Conservation (phyloP, 2,329 filamentous ascomycete species). For the Pseudogymnoascus destructans region DNA sequence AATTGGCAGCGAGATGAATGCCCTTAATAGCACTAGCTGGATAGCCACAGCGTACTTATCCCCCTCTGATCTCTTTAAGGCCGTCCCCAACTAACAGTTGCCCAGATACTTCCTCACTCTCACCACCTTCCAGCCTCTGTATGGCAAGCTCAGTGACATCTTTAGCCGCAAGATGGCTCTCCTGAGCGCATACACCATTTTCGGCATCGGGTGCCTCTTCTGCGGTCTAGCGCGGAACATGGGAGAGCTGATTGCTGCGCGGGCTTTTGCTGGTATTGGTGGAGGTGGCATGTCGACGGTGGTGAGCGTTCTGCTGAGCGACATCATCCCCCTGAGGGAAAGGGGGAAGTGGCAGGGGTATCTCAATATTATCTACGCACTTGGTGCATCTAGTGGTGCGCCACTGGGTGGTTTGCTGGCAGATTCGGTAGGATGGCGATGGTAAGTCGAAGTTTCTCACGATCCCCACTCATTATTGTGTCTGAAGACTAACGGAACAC, state of each 20-base stretch:
- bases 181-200: slow-evolving; percentile 50
- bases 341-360: slow-evolving; percentile 61
- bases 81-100: background rate
- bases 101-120: slow-evolving; percentile 57
- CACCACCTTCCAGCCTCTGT: slow-evolving; percentile 63
- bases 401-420: slow-evolving; percentile 60
- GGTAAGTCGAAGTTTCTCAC: slow-evolving; percentile 32
- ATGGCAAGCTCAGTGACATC: slow-evolving; percentile 57
- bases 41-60: slow-evolving; percentile 43
- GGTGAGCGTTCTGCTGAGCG: slow-evolving; percentile 55
- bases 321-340: slow-evolving; percentile 56
- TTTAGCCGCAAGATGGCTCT: slow-evolving; percentile 56
- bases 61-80: background rate
- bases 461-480: slow-evolving; percentile 1
- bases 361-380: slow-evolving; percentile 58
- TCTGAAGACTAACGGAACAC: background rate
- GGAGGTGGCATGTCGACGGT: slow-evolving; percentile 61
- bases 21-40: slow-evolving; percentile 64
- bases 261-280: slow-evolving; percentile 45
- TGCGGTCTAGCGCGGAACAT: slow-evolving; percentile 53
- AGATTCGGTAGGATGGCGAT: slow-evolving; percentile 63
- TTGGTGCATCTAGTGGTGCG: slow-evolving; percentile 55
- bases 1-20: slow-evolving; percentile 63
- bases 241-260: slow-evolving; percentile 49
- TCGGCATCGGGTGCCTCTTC: slow-evolving; percentile 49